These are phyloP conservation scores for Monosporascus sp. DNA, from an alignment of 2,329 filamentous ascomycete species.

Conservation along the genomic window DNA sequence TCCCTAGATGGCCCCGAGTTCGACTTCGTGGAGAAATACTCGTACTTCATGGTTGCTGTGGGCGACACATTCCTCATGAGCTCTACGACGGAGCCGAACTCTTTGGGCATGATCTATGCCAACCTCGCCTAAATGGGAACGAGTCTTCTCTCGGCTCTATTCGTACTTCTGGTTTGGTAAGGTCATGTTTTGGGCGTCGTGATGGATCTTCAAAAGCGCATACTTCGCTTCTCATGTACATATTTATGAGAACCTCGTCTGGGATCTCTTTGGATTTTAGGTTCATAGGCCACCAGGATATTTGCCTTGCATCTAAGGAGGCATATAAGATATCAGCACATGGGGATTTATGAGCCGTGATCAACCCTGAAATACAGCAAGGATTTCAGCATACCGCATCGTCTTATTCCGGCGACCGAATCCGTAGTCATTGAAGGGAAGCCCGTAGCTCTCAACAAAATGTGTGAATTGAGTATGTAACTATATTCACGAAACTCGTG, in stretches of 20 bases:
- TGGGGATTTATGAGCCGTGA: no score
- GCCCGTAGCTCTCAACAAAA: no score
- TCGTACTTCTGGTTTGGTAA: slow-evolving; percentile 13
- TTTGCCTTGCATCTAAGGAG: background rate
- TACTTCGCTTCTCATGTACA: slow-evolving; percentile 14
- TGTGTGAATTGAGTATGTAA: no score
- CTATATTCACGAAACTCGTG: no score
- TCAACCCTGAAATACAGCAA: no score
- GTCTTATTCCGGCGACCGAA: no score
- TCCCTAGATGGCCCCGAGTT: slow-evolving; percentile 42
- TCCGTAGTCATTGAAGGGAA: no score
- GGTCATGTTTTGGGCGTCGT: slow-evolving; percentile 9
- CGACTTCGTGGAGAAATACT: slow-evolving; percentile 48
- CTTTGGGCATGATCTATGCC: slow-evolving; percentile 46
- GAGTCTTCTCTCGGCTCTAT: slow-evolving; percentile 1
- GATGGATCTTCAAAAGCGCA: slow-evolving; percentile 1
- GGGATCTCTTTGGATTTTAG: background rate
- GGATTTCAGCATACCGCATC: no score
- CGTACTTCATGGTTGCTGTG: slow-evolving; percentile 49
- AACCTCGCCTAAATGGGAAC: slow-evolving; percentile 23
- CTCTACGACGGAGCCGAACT: slow-evolving; percentile 34
- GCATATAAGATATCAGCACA: no score
- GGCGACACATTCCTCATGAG: slow-evolving; percentile 34
- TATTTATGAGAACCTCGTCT: slow-evolving; percentile 1
- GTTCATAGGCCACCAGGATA: background rate